Base-by-base conservation (phyloP, 2,329 filamentous ascomycete species). In the Claviceps arundinis region DNA sequence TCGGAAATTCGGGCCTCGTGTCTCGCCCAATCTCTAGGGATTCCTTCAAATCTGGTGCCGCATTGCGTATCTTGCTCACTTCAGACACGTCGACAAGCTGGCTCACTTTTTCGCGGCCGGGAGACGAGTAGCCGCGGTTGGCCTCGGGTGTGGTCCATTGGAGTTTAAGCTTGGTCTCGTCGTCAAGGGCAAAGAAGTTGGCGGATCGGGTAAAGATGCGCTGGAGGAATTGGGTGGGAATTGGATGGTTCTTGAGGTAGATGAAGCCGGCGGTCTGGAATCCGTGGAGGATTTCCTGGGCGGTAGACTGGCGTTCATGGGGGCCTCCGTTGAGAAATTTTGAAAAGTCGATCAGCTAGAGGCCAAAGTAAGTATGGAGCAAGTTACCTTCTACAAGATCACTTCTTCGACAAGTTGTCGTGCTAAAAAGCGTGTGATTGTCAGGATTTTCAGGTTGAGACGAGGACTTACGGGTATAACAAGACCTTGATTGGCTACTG, bases 241-340 rank as follows among this genome's bases (percentile, higher is more conserved):
- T 84, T 42, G 85, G 79, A 58, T 91, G 83, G 66, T 91, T 87
- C 60, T 83, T 83, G 41, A 95, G 79, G 68, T 95, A 95, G 62
- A 96, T 79, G 73, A 96, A 95, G 53, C 90, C 90, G 2, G 89
- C 86, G 1, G 78, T 84, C 61, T 89, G 85, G 71, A 96, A 95
- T 43, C 87, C 89, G 50, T 81, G 64, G 13, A 91, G 81, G 58
- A 95, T 82, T 42, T 84, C 80, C 50, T 80, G 68, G 22, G 89
- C 89, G 1, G 86, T 81, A 44, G 76, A 69, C 49, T 75, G 70
- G 59, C 84, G 85, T 58, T 85, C 72, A 9, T 73, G 61, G 0
- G 77, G 70, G 19, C 76, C 74, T 37, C 85, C 85, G 53, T 75
- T 68, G 24, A 87, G 78, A 67, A 90, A 93, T 44, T 74, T 74